These are phyloP conservation scores for Trichophyton verrucosum DNA, from an alignment of 2,329 filamentous ascomycete genomes.

Conservation along the genomic window DNA sequence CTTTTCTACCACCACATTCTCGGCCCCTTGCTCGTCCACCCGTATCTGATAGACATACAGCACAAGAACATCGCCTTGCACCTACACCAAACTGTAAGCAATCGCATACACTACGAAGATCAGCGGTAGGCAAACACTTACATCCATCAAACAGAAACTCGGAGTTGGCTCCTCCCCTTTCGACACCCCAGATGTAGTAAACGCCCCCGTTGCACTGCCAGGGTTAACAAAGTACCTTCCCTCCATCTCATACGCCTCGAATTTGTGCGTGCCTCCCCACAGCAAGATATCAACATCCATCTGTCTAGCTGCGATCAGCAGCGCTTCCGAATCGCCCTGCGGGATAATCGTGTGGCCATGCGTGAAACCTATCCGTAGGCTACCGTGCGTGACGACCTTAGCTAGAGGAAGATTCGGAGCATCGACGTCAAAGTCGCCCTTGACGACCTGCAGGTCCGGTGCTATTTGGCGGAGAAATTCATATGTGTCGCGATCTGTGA, in stretches of 20 bases:
- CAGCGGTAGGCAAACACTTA: constrained; percentile 40
- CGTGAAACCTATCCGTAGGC: constrained; percentile 56
- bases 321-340: constrained; percentile 53
- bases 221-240: constrained; percentile 61
- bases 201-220: constrained; percentile 54
- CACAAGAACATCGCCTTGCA: constrained; percentile 90
- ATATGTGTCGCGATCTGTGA: constrained; percentile 68
- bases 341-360: constrained; percentile 58
- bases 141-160: constrained; percentile 96
- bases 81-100: constrained; percentile 39
- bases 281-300: constrained; percentile 60
- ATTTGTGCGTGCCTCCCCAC: constrained; percentile 58
- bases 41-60: constrained; percentile 85
- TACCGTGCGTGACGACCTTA: constrained; percentile 59
- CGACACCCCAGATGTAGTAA: constrained; percentile 49
- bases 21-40: constrained; percentile 62
- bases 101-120: not conserved
- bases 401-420: constrained; percentile 52
- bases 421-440: constrained; percentile 57
- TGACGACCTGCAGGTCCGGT: constrained; percentile 58
- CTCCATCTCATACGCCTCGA: constrained; percentile 60
- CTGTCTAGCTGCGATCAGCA: constrained; percentile 55
- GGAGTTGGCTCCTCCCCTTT: constrained; percentile 65
- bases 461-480: constrained; percentile 65
- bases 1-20: constrained; percentile 74